Percentiles rank a stretch among this genome's conserved stretches.
Conservation (phyloP, 805 yeast species). For the Metschnikowia koreensis region DNA sequence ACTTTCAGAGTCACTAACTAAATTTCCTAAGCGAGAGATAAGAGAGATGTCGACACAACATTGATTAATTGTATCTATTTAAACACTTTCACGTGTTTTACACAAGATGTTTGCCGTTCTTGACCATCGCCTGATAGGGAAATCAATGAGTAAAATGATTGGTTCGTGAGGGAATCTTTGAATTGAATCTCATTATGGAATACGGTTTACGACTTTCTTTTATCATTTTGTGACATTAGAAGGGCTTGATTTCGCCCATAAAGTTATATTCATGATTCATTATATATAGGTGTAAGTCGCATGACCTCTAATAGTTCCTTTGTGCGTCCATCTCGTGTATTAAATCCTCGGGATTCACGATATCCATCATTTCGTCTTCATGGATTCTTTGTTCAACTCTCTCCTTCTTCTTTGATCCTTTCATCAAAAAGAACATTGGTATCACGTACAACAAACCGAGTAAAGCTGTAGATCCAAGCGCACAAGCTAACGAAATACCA, state of each 20-base stretch:
- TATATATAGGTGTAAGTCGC: background rate
- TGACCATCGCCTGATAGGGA: too few species aligned
- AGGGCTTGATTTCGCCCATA: background rate
- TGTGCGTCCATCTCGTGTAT: constrained; percentile 46
- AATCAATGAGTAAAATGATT: too few species aligned
- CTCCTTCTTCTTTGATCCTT: constrained; percentile 22
- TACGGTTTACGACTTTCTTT: background rate
- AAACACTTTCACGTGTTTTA: too few species aligned
- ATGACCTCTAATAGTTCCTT: constrained; percentile 19
- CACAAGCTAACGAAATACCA: constrained; percentile 46
- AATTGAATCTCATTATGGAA: background rate
- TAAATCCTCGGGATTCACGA: constrained; percentile 43
- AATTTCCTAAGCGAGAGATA: too few species aligned
- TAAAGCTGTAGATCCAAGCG: constrained; percentile 41
- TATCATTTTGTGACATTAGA: background rate
- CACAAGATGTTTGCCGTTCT: too few species aligned
- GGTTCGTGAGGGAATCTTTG: background rate
- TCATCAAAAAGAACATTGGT: constrained; percentile 38
- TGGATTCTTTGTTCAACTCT: constrained; percentile 34
- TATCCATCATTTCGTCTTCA: constrained; percentile 45
- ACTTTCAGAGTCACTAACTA: too few species aligned
- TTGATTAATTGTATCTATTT: too few species aligned
- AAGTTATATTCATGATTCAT: constrained; percentile 5
- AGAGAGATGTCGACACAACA: too few species aligned
- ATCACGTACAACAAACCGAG: constrained; percentile 41